These are phyloP conservation scores for Rhynchospora pubera DNA, from an alignment of 176 grass and related monocot genomes.

Conservation along the genomic window DNA sequence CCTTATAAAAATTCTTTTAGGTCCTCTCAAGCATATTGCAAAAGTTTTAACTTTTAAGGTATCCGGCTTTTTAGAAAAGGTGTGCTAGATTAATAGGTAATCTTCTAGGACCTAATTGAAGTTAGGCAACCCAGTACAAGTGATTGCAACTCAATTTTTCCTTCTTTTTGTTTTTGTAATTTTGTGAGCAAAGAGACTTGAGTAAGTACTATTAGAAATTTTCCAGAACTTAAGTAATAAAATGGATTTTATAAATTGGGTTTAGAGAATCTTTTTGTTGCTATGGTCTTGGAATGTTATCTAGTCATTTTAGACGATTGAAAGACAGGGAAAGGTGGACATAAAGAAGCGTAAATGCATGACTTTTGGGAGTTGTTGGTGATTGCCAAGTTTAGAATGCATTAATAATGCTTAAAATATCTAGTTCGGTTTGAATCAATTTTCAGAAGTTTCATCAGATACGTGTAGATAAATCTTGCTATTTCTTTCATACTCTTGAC, in stretches of 20 bases:
- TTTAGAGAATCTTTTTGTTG: not conserved
- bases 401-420: conserved; percentile 14
- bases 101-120: not conserved
- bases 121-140: not conserved
- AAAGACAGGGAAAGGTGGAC: not conserved
- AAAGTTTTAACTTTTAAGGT: too few relatives aligned
- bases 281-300: not conserved
- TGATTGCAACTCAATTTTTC: not conserved
- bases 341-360: not conserved
- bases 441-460: not conserved
- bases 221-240: not conserved
- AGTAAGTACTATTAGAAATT: not conserved
- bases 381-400: not conserved
- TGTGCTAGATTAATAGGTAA: not conserved
- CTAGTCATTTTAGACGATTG: conserved; percentile 3
- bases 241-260: not conserved
- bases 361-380: not conserved
- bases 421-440: not conserved
- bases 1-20: too few relatives aligned
- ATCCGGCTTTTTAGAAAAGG: not conserved
- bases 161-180: not conserved
- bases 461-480: too few relatives aligned
- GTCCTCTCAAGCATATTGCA: too few relatives aligned
- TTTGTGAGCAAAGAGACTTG: not conserved
- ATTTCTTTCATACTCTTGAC: not conserved